A percentile compares a stretch with the other conserved stretches of the same genome.
These are phyloP conservation scores for Tremellales sp. DNA, from an alignment of 1,284 basidiomycete genomes.

Conservation along the genomic window DNA sequence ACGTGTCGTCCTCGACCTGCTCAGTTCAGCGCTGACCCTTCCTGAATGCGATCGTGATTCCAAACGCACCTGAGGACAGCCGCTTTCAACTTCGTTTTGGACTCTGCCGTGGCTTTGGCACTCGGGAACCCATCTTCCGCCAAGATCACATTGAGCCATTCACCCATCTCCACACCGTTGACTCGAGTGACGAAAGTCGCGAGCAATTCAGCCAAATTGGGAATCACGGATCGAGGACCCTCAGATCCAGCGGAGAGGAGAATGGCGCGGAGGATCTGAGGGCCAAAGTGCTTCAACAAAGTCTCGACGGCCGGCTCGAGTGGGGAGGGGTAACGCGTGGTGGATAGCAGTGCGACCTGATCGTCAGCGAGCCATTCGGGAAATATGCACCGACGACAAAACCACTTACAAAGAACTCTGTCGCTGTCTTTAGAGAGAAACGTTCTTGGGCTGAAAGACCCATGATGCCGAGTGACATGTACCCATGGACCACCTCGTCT, in stretches of 20 bases:
- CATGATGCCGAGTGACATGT: constrained; percentile 67
- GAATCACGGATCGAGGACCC: constrained; percentile 74
- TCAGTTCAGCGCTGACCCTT: background rate
- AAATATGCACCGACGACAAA: constrained; percentile 34
- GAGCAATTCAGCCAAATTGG: constrained; percentile 75
- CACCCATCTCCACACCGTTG: constrained; percentile 54
- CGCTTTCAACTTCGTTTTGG: constrained; percentile 72
- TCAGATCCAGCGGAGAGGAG: constrained; percentile 72
- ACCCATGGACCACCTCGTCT: constrained; percentile 60
- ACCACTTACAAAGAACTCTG: constrained; percentile 77
- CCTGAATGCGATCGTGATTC: background rate
- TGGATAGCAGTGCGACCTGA: constrained; percentile 43
- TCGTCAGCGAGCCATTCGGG: background rate
- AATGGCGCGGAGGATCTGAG: constrained; percentile 64
- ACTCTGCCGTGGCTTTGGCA: constrained; percentile 52
- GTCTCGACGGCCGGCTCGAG: constrained; percentile 37
- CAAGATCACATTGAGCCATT: constrained; percentile 69
- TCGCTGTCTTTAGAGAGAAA: constrained; percentile 76
- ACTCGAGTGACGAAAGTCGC: constrained; percentile 60
- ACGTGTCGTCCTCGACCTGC: constrained; percentile 41
- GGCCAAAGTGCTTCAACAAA: constrained; percentile 62
- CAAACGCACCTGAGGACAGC: constrained; percentile 60
- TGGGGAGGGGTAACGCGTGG: constrained; percentile 44
- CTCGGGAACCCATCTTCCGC: constrained; percentile 59
- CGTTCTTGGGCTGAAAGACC: constrained; percentile 74